phyloP scores from a whole-genome alignment of 2,329 filamentous ascomycete genomes.

The Venturia pyrina region DNA sequence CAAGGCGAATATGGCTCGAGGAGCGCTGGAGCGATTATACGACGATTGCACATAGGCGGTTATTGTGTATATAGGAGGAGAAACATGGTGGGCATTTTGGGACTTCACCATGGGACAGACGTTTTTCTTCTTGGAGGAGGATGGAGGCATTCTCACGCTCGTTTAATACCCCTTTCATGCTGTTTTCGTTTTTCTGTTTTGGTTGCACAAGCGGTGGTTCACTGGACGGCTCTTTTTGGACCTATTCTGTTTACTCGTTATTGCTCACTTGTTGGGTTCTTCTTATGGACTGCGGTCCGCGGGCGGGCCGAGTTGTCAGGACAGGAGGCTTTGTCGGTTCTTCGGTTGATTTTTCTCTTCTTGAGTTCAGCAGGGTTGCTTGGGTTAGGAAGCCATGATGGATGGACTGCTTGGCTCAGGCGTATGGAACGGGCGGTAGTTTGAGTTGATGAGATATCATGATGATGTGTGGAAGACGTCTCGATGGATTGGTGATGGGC shows the following conservation, averaged over 20 bases:
- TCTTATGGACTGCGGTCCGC: background rate
- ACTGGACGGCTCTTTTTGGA: background rate
- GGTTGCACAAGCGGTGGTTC: background rate
- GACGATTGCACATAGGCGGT: background rate
- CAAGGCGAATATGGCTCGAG: background rate
- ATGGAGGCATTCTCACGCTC: constrained; percentile 1
- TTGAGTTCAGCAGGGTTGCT: background rate
- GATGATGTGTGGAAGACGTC: background rate
- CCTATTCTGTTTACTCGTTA: background rate
- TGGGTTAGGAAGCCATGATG: background rate
- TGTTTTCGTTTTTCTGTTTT: background rate
- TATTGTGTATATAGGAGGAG: background rate
- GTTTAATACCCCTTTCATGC: background rate
- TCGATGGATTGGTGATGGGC: constrained; percentile 1
- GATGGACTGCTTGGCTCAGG: background rate
- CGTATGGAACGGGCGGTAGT: background rate
- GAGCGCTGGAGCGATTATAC: background rate
- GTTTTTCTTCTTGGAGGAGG: background rate
- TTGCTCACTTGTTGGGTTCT: background rate
- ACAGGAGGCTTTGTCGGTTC: background rate
- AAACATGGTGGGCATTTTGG: background rate
- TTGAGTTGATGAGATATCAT: background rate
- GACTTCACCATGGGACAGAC: background rate
- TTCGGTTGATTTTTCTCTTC: background rate
- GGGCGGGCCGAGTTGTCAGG: background rate